A percentile compares a stretch with the other conserved stretches of the same genome.
phyloP scores from a whole-genome alignment of 2,329 filamentous ascomycete species.

The Cytospora chrysosperma region DNA sequence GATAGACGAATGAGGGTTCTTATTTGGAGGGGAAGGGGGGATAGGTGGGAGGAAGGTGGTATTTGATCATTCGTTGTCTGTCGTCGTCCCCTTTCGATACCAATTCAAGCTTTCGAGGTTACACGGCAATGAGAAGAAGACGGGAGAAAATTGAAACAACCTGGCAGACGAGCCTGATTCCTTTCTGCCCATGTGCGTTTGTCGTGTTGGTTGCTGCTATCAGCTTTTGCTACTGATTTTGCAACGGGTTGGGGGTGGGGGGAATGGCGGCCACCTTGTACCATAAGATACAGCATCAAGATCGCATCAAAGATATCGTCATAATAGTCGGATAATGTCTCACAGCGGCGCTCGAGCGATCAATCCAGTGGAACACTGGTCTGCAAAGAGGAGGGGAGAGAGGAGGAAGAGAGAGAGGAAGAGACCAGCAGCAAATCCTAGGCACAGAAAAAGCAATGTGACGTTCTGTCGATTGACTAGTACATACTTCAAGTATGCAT shows the following conservation, averaged over 20 bases:
- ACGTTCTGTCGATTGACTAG: neutral
- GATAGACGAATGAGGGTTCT: conserved; percentile 4
- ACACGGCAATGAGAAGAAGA: neutral
- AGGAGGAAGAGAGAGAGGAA: too few relatives aligned
- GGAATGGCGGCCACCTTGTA: too few relatives aligned
- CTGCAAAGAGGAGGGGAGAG: too few relatives aligned
- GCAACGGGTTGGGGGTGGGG: too few relatives aligned
- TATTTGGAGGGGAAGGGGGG: neutral
- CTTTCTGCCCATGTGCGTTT: neutral
- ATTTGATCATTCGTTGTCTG: neutral
- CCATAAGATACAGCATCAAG: too few relatives aligned
- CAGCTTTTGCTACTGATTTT: too few relatives aligned
- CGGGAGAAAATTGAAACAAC: neutral
- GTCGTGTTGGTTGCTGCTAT: neutral
- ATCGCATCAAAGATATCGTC: neutral
- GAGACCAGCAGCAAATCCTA: neutral
- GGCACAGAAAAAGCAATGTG: neutral
- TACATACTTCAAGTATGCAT: too few relatives aligned
- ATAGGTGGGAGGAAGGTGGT: neutral
- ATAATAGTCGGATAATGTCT: neutral
- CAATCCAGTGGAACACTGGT: neutral
- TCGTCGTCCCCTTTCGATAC: conserved; percentile 37
- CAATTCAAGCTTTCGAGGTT: conserved; percentile 25
- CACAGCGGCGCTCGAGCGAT: neutral
- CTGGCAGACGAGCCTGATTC: neutral